These are phyloP conservation scores for Nannizziopsis arthrosporioides DNA, from an alignment of 2,329 filamentous ascomycete species.

Conservation along the genomic window DNA sequence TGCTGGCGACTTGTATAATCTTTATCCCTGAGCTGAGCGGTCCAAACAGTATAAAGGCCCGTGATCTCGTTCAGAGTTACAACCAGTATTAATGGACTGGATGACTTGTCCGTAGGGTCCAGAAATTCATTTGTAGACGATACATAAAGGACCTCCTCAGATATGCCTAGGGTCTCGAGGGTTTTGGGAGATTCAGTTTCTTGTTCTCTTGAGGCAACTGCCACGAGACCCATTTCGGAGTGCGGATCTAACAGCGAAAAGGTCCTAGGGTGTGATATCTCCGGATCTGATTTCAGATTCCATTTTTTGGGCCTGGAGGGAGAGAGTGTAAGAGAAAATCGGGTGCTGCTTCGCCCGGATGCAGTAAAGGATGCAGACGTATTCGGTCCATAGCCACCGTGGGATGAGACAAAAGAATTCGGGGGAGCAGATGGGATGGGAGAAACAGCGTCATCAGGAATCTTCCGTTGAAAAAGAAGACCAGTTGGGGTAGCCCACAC, in stretches of 20 bases:
- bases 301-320: slow-evolving; percentile 45
- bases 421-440: slow-evolving; percentile 49
- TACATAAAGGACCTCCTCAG: slow-evolving; percentile 75
- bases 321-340: slow-evolving; percentile 39
- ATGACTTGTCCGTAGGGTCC: slow-evolving; percentile 12
- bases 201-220: slow-evolving; percentile 39
- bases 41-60: slow-evolving; percentile 74
- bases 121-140: slow-evolving; percentile 50
- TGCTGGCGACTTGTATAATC: slow-evolving; percentile 42
- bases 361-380: slow-evolving; percentile 27
- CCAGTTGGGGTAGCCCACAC: slow-evolving; percentile 74
- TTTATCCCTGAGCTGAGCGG: slow-evolving; percentile 61
- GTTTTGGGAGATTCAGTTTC: slow-evolving; percentile 22
- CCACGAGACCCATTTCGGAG: slow-evolving; percentile 72
- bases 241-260: slow-evolving; percentile 79
- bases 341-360: slow-evolving; percentile 29
- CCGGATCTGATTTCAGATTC: slow-evolving; percentile 46
- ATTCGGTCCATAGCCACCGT: slow-evolving; percentile 35
- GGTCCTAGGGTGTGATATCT: slow-evolving; percentile 48
- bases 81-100: slow-evolving; percentile 54
- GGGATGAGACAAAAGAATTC: slow-evolving; percentile 70
- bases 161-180: slow-evolving; percentile 55
- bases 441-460: slow-evolving; percentile 29
- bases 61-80: slow-evolving; percentile 70
- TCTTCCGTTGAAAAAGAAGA: slow-evolving; percentile 73